These are phyloP conservation scores for Entrophospora sp. DNA, from an alignment of 192 early-diverging fungal species.

Conservation along the genomic window DNA sequence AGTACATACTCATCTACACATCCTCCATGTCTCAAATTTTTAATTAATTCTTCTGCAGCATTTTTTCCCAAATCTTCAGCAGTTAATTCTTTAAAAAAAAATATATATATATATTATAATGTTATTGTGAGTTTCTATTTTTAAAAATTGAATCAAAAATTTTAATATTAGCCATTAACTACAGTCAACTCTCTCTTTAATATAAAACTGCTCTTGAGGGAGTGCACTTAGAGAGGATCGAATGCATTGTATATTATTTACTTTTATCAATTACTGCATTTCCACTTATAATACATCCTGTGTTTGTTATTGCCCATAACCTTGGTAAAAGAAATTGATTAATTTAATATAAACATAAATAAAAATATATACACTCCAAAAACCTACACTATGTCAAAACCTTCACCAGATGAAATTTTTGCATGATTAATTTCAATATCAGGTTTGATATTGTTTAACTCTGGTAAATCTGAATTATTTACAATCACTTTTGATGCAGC, in stretches of 20 bases:
- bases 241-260: too few relatives aligned
- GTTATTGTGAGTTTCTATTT: too few relatives aligned
- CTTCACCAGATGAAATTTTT: not conserved
- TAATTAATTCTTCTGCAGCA: conserved; percentile 24
- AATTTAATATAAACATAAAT: not conserved
- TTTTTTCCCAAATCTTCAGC: conserved; percentile 16
- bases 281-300: conserved; percentile 32
- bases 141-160: too few relatives aligned
- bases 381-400: conserved; percentile 6
- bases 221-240: too few relatives aligned
- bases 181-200: too few relatives aligned
- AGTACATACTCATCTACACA: conserved; percentile 30
- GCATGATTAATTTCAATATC: conserved; percentile 16
- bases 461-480: not conserved
- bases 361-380: not conserved
- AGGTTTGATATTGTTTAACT: not conserved
- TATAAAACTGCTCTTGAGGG: too few relatives aligned
- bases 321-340: not conserved
- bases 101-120: too few relatives aligned
- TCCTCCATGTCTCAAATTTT: conserved; percentile 25
- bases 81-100: not conserved
- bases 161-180: too few relatives aligned
- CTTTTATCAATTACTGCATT: conserved; percentile 11
- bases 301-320: conserved; percentile 25
- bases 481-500: not conserved